Evolutionary conservation across 2,329 filamentous ascomycete species (phyloP), one percentile per base, ranked within the genome.

Genomic region (Coniochaeta ligniaria): DNA sequence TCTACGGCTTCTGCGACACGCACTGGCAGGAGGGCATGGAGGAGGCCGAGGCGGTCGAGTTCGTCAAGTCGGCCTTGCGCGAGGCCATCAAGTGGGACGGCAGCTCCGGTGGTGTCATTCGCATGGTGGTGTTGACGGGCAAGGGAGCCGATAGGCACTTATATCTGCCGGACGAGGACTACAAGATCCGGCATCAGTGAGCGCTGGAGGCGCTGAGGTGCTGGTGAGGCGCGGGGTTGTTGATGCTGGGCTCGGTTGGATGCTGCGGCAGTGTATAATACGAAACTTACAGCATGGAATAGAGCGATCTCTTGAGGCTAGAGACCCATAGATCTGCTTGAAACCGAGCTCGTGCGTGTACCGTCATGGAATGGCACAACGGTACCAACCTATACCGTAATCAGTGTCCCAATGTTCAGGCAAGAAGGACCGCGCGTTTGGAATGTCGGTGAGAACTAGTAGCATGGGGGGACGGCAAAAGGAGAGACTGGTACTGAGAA

Each of bases 21-120:
- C 86, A 99, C 82, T 99, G 95, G 95, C 87, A 83, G 74, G 95
- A 98, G 77, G 86, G 86, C 66, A 98, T 99, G 93, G 91, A 89
- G 59, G 92, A 98, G 81, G 83, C 86, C 60, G 93, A 96, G 64
- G 95, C 95, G 1, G 87, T 99, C 66, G 77, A 87, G 45, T 99
- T 99, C 71, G 95, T 99, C 74, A 97, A 96, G 80, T 89, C 87
- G 56, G 88, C 95, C 35, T 80, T 99, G 72, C 81, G 86, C 71
- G 94, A 99, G 82, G 95, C 95, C 17, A 98, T 99, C 83, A 96
- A 96, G 79, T 99, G 95, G 95, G 95, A 99, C 74, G 95, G 95
- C 65, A 97, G 93, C 80, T 98, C 95, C 3, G 95, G 95, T 66
- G 95, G 95, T 79, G 95, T 99, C 63, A 99, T 99, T 71, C 87